Percentiles rank a stretch among this genome's conserved stretches.
Conservation (phyloP, 257 asterid genomes). For the Solanum ossicruentum region DNA sequence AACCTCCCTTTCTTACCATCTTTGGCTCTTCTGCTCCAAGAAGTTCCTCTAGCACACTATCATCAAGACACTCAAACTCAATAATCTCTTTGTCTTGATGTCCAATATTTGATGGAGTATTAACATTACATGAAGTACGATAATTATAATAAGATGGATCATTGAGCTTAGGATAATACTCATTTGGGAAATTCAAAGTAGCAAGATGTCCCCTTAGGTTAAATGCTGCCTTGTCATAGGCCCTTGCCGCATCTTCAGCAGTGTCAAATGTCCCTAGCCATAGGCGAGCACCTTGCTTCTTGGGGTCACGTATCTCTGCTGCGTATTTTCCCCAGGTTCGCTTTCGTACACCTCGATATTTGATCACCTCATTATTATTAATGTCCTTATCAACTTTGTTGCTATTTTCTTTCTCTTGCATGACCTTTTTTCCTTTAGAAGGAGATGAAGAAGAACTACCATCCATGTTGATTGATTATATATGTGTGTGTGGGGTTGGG, state of each 20-base stretch:
- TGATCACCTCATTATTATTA: not conserved
- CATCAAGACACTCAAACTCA: constrained; percentile 2
- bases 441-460: constrained; percentile 1
- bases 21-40: not conserved
- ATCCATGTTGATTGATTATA: not conserved
- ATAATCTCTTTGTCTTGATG: not conserved
- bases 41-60: not conserved
- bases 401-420: not conserved
- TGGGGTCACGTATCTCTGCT: constrained; percentile 11
- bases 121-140: not conserved
- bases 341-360: constrained; percentile 2
- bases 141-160: not conserved
- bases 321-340: constrained; percentile 7
- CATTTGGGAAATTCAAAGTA: constrained; percentile 10
- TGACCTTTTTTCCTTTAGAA: not conserved
- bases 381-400: not conserved
- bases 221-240: constrained; percentile 9
- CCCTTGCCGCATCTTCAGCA: constrained; percentile 4
- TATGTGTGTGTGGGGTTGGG: not conserved
- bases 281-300: constrained; percentile 2
- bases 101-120: not conserved
- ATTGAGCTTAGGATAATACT: not conserved
- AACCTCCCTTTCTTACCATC: not conserved
- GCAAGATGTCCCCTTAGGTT: constrained; percentile 6
- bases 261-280: constrained; percentile 5